These are phyloP conservation scores for Plenodomus tracheiphilus DNA, from an alignment of 2,329 filamentous ascomycete genomes.

Conservation along the genomic window DNA sequence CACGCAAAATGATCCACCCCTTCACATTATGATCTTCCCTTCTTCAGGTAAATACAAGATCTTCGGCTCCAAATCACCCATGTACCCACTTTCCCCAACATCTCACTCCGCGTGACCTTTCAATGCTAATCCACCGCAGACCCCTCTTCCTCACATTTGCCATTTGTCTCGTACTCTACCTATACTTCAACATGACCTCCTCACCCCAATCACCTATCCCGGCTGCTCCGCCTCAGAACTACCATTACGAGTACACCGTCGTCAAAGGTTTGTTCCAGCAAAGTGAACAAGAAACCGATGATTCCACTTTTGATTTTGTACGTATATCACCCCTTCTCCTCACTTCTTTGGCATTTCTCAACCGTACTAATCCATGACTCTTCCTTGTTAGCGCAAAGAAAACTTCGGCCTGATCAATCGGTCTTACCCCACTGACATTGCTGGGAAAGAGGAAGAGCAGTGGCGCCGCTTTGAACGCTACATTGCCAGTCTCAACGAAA, in stretches of 20 bases:
- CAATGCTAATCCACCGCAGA: slow-evolving; percentile 4
- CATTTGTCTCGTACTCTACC: slow-evolving; percentile 3
- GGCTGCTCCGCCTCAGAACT: slow-evolving; percentile 8
- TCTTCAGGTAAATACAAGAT: neutral
- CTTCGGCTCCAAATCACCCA: neutral
- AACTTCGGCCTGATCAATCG: slow-evolving; percentile 70
- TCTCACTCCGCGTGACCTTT: neutral
- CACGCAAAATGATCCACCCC: neutral
- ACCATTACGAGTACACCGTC: slow-evolving; percentile 61
- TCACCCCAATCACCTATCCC: slow-evolving; percentile 1
- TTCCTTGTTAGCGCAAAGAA: slow-evolving; percentile 3
- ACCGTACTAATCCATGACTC: too few species aligned
- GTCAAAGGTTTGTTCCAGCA: slow-evolving; percentile 67
- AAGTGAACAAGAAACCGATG: slow-evolving; percentile 60
- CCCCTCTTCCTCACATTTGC: slow-evolving; percentile 17
- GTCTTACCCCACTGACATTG: slow-evolving; percentile 55
- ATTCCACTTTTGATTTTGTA: slow-evolving; percentile 66
- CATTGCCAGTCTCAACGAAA: slow-evolving; percentile 56
- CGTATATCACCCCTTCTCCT: slow-evolving; percentile 1
- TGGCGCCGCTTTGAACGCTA: slow-evolving; percentile 67
- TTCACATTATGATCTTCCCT: neutral
- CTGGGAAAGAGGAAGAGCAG: slow-evolving; percentile 45
- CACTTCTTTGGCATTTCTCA: neutral
- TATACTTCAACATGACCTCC: slow-evolving; percentile 10
- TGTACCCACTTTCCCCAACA: neutral